Conservation (phyloP, 257 asterid genomes). For the Solanum medicagineum region DNA sequence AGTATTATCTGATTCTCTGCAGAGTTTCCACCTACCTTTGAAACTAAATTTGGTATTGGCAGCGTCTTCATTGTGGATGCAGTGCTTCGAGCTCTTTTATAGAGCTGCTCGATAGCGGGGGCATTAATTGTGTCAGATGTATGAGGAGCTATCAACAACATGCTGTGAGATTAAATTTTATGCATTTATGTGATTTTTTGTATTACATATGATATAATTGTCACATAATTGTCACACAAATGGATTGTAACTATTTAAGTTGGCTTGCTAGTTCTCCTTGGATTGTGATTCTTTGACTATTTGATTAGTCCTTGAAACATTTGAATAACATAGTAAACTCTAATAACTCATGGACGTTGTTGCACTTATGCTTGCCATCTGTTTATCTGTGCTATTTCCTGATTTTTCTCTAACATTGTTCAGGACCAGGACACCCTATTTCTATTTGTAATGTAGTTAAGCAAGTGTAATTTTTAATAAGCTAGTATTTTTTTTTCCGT, state of each 20-base stretch:
- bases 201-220: background rate
- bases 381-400: background rate
- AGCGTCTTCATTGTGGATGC: conserved; percentile 98
- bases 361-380: background rate
- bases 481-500: background rate
- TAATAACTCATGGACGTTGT: background rate
- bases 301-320: background rate
- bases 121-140: conserved; percentile 68
- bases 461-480: background rate
- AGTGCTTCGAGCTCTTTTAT: conserved; percentile 68
- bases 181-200: background rate
- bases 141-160: conserved; percentile 28
- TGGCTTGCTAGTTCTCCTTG: background rate
- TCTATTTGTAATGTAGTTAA: background rate
- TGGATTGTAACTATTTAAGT: background rate
- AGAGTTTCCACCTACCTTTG: background rate
- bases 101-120: conserved; percentile 73
- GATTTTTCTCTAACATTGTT: background rate
- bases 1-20: background rate
- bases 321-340: background rate
- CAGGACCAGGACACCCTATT: background rate
- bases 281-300: background rate
- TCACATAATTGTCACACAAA: background rate
- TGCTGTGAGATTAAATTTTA: conserved; percentile 40
- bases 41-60: conserved; percentile 10